Conservation (phyloP, 176 grass and related monocot species). For the Oryza punctata region DNA sequence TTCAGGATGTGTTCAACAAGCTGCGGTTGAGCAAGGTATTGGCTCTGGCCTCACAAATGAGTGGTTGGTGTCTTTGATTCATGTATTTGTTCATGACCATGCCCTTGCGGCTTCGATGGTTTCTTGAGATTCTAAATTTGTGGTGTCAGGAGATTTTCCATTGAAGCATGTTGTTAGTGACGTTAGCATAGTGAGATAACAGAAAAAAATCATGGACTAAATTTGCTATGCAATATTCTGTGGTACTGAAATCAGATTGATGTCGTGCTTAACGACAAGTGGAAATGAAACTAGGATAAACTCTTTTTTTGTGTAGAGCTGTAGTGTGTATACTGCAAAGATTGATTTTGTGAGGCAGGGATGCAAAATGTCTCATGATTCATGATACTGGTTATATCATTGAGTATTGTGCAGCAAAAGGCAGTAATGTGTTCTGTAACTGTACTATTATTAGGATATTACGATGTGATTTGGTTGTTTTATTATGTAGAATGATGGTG, state of each 20-base stretch:
- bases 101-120: neutral
- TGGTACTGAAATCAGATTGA: neutral
- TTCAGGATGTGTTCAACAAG: constrained; percentile 92
- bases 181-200: neutral
- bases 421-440: neutral
- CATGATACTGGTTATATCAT: neutral
- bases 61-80: neutral
- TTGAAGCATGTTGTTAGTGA: neutral
- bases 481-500: neutral
- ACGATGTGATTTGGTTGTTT: neutral
- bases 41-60: neutral
- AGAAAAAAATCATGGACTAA: neutral
- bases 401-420: neutral
- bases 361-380: neutral
- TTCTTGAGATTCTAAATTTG: neutral
- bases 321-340: neutral
- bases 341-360: neutral
- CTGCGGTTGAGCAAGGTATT: constrained; percentile 69
- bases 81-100: neutral
- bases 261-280: neutral
- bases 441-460: neutral
- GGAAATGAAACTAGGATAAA: neutral
- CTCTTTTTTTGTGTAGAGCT: neutral
- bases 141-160: neutral
- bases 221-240: neutral